A percentile compares a stretch with the other conserved stretches of the same genome.
Evolutionary conservation across 2,329 filamentous ascomycete species (phyloP).

Genomic region (Simplicillium sp.): DNA sequence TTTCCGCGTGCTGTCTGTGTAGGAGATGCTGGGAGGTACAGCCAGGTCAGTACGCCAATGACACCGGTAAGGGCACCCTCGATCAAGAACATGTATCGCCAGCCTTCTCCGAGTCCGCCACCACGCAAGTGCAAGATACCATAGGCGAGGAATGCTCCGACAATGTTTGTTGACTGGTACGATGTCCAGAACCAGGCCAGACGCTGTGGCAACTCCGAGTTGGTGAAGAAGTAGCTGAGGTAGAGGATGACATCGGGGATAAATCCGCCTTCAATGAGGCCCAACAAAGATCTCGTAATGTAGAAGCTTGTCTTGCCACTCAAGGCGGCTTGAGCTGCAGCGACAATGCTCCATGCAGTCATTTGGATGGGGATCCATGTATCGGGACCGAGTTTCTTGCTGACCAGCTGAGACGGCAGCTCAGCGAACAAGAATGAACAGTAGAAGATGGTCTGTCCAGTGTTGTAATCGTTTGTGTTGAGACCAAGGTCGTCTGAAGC

Average conservation of each 20-base stretch:
- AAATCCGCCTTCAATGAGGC: slow-evolving; percentile 48
- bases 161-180: slow-evolving; percentile 14
- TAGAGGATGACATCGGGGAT: slow-evolving; percentile 35
- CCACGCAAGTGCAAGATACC: slow-evolving; percentile 17
- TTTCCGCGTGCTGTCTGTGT: slow-evolving; percentile 19
- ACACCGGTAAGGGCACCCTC: background rate
- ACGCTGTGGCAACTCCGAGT: slow-evolving; percentile 17
- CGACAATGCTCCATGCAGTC: slow-evolving; percentile 22
- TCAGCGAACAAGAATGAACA: slow-evolving; percentile 40
- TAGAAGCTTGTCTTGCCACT: slow-evolving; percentile 19
- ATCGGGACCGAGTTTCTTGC: slow-evolving; percentile 38
- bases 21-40: slow-evolving; percentile 15
- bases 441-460: slow-evolving; percentile 39
- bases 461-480: slow-evolving; percentile 32
- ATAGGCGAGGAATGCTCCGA: slow-evolving; percentile 16
- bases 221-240: slow-evolving; percentile 22
- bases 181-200: slow-evolving; percentile 21
- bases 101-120: slow-evolving; percentile 4
- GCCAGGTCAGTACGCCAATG: background rate
- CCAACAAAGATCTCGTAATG: slow-evolving; percentile 25
- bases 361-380: slow-evolving; percentile 39
- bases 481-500: slow-evolving; percentile 14
- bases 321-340: slow-evolving; percentile 21
- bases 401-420: slow-evolving; percentile 42
- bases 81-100: slow-evolving; percentile 11